phyloP scores from a whole-genome alignment of 1,139 yeast species.

The Hyphopichia khmerensis region DNA sequence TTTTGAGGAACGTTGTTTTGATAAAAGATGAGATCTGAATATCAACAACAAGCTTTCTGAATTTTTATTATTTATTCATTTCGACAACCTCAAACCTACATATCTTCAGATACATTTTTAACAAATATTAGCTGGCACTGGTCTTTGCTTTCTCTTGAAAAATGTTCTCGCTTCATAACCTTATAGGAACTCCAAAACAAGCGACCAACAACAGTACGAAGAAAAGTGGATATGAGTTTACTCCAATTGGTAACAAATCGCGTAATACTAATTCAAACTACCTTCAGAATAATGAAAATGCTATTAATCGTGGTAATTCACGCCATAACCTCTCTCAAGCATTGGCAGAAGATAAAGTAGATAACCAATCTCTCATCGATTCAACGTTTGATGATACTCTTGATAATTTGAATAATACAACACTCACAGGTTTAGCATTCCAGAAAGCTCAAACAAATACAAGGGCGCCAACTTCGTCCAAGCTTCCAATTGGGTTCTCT shows the following conservation, averaged over 20 bases:
- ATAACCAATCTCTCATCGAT: conserved; percentile 11
- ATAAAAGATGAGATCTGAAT: not conserved
- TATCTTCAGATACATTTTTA: not conserved
- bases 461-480: not conserved
- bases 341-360: conserved; percentile 5
- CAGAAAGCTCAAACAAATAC: not conserved
- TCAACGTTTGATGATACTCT: conserved; percentile 35
- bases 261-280: conserved; percentile 3
- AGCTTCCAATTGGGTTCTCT: not conserved
- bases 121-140: no score
- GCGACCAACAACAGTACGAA: conserved; percentile 7
- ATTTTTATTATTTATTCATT: no score
- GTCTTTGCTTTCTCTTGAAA: no score
- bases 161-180: conserved; percentile 17
- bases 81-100: no score
- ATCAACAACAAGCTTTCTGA: not conserved
- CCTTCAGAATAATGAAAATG: conserved; percentile 4
- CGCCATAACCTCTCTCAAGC: conserved; percentile 1
- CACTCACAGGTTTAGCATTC: conserved; percentile 1
- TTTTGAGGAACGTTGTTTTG: not conserved
- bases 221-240: conserved; percentile 28
- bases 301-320: conserved; percentile 1
- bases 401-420: conserved; percentile 21
- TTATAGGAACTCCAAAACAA: conserved; percentile 29
- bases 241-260: conserved; percentile 36